phyloP scores from a whole-genome alignment of 2,329 filamentous ascomycete genomes.

The Magnaporthiopsis incrustans region DNA sequence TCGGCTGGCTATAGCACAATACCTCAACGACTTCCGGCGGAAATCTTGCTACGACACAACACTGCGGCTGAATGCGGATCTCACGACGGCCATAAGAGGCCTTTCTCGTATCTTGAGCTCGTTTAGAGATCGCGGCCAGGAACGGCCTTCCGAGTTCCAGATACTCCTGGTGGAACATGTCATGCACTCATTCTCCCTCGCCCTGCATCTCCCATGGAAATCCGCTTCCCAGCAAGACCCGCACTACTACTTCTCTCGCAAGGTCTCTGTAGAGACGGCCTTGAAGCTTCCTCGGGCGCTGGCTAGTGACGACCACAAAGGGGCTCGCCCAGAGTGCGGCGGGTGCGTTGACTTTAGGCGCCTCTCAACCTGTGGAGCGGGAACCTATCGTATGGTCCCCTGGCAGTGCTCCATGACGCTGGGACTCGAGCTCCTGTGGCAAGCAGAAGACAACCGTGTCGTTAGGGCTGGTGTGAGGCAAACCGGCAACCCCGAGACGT shows the following conservation, averaged over 20 bases:
- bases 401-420: conserved; percentile 33
- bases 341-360: conserved; percentile 27
- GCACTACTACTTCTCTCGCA: conserved; percentile 44
- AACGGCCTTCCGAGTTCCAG: conserved; percentile 28
- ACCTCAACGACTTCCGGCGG: conserved; percentile 37
- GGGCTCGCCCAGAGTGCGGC: conserved; percentile 11
- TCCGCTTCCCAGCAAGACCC: conserved; percentile 34
- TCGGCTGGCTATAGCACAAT: conserved; percentile 34
- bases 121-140: conserved; percentile 14
- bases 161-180: conserved; percentile 32
- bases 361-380: conserved; percentile 31
- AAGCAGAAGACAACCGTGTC: conserved; percentile 31
- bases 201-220: conserved; percentile 45
- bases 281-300: conserved; percentile 22
- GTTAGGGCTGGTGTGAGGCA: conserved; percentile 15
- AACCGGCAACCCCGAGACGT: background rate
- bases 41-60: conserved; percentile 38
- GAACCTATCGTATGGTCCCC: conserved; percentile 33
- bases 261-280: conserved; percentile 35
- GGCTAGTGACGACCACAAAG: background rate
- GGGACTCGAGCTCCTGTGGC: conserved; percentile 36
- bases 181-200: conserved; percentile 39
- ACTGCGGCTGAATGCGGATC: conserved; percentile 35
- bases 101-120: conserved; percentile 24
- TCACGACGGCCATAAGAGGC: conserved; percentile 30